These are phyloP conservation scores for Paramarasmius palmivorus DNA, from an alignment of 1,284 basidiomycete genomes.

Conservation along the genomic window DNA sequence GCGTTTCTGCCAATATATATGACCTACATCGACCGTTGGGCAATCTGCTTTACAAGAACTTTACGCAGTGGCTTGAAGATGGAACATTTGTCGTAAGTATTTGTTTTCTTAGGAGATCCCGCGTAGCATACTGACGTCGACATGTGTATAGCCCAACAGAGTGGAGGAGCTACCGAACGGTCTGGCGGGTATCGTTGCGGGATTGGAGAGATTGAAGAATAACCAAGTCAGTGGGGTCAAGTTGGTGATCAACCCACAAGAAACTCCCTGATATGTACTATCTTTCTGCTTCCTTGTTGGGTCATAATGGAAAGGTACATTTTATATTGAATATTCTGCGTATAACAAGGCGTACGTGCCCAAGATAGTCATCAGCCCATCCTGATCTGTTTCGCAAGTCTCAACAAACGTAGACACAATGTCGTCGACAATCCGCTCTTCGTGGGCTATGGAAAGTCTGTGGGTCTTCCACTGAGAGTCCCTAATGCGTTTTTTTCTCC, in stretches of 20 bases:
- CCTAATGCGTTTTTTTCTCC: no score
- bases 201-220: constrained; percentile 8
- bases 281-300: no score
- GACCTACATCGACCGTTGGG: constrained; percentile 25
- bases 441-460: no score
- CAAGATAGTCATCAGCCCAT: no score
- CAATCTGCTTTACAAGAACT: constrained; percentile 23
- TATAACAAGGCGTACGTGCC: no score
- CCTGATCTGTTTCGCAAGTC: no score
- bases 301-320: no score
- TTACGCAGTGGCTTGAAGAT: constrained; percentile 33
- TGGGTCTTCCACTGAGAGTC: no score
- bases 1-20: constrained; percentile 28
- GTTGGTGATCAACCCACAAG: constrained; percentile 10
- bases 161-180: constrained; percentile 8
- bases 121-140: constrained; percentile 11
- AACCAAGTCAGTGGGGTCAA: constrained; percentile 9
- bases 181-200: constrained; percentile 1
- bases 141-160: constrained; percentile 27
- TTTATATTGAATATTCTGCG: no score
- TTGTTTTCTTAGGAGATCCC: background rate
- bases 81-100: constrained; percentile 35
- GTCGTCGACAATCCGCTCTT: no score
- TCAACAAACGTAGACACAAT: no score
- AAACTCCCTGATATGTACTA: constrained; percentile 3